Evolutionary conservation across 257 asterid species (phyloP).

Genomic region (Plantago elongata): DNA sequence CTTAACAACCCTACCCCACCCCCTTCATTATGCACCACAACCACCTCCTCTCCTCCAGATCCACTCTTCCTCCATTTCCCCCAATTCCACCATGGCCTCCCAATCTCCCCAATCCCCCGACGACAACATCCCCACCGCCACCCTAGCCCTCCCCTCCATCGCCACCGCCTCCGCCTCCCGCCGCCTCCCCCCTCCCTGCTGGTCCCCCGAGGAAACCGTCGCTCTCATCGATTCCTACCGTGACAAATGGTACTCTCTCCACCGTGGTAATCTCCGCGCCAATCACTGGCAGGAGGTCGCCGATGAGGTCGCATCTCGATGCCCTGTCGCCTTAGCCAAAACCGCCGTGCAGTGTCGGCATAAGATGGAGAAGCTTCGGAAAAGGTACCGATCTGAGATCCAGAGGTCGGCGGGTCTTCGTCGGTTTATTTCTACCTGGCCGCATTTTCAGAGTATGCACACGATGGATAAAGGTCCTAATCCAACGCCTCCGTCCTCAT

Average conservation of each 20-base stretch:
- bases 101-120: conserved; percentile 19
- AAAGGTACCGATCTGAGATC: conserved; percentile 87
- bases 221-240: conserved; percentile 73
- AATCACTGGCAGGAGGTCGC: conserved; percentile 99
- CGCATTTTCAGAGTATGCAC: conserved; percentile 79
- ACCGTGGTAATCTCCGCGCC: conserved; percentile 88
- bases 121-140: conserved; percentile 43
- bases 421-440: conserved; percentile 80
- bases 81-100: conserved; percentile 32
- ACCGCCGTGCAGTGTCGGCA: conserved; percentile 98
- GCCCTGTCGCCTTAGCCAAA: conserved; percentile 50
- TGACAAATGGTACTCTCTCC: conserved; percentile 90
- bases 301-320: conserved; percentile 54
- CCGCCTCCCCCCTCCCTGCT: conserved; percentile 94
- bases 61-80: conserved; percentile 7
- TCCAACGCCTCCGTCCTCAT: conserved; percentile 44
- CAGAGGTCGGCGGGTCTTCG: conserved; percentile 73
- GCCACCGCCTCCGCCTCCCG: conserved; percentile 53
- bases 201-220: conserved; percentile 90
- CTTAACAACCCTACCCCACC: conserved; percentile 54
- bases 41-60: conserved; percentile 14
- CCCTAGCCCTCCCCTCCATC: conserved; percentile 41
- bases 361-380: conserved; percentile 98
- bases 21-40: conserved; percentile 10
- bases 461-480: conserved; percentile 86